Base-by-base conservation (phyloP, 306 rosid species). In the Morella rubra region DNA sequence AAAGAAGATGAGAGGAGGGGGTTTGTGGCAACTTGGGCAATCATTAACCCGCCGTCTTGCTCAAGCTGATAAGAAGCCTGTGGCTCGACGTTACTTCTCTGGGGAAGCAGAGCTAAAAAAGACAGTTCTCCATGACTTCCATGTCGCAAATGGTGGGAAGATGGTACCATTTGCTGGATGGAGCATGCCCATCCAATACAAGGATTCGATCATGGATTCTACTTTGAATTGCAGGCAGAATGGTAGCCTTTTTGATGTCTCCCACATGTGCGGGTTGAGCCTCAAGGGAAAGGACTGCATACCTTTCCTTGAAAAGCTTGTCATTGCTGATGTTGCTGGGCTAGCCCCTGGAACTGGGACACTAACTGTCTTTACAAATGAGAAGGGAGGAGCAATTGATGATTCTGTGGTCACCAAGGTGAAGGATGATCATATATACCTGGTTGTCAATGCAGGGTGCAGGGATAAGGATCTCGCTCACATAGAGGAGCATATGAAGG, bases 141-240 rank as follows among this genome's bases (percentile, higher is more conserved):
- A 91, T 77, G 88, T 91, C 45, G 89, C 93, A 44, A 12, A 93
- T 80, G 96, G 98, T 0, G 98, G 97, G 73, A 93, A 93, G 96
- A 90, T 93, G 96, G 97, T 93, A 74, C 97, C 97, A 15, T 93
- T 93, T 81, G 98, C 98, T 61, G 97, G 98, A 61, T 93, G 97
- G 98, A 89, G 93, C 82, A 93, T 93, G 97, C 97, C 97, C 45
- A 93, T 93, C 69, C 98, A 93, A 77, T 93, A 93, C 84, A 93
- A 93, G 84, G 98, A 93, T 77, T 93, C 97, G 16, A 93, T 93
- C 81, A 91, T 91, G 82, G 98, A 93, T 72, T 93, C 97, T 0
- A 93, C 98, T 20, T 72, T 91, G n/a, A 91, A 90, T 82, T 90
- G 97, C 74, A 86, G 98, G 83, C 75, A 91, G 80, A 85, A 93